phyloP scores from a whole-genome alignment of 768 basidiomycete genomes.

The Tylopilus felleus region DNA sequence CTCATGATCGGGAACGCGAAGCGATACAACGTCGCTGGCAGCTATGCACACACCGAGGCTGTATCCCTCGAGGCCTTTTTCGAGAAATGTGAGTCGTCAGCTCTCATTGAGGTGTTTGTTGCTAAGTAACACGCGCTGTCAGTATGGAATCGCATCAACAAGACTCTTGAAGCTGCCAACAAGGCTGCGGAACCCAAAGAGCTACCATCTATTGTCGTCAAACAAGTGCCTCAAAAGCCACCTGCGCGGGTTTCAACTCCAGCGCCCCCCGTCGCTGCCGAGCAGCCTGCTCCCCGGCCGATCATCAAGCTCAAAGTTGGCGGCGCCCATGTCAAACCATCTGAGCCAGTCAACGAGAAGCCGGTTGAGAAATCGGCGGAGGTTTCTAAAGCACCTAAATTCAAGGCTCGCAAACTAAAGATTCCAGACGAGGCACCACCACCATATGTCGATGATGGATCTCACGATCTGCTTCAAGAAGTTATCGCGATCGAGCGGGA shows the following conservation, averaged over 20 bases:
- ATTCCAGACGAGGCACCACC: slow-evolving; percentile 50
- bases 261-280: slow-evolving; percentile 1
- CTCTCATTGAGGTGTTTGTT: neutral
- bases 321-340: slow-evolving; percentile 34
- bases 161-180: slow-evolving; percentile 70
- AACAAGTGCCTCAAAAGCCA: slow-evolving; percentile 19
- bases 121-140: slow-evolving; percentile 6
- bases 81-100: slow-evolving; percentile 66
- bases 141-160: slow-evolving; percentile 89
- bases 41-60: slow-evolving; percentile 73
- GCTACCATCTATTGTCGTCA: slow-evolving; percentile 26
- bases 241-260: slow-evolving; percentile 7
- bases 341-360: slow-evolving; percentile 29
- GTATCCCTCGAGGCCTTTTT: slow-evolving; percentile 76
- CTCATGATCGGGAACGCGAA: slow-evolving; percentile 88
- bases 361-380: slow-evolving; percentile 26
- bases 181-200: slow-evolving; percentile 36
- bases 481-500: slow-evolving; percentile 77
- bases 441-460: slow-evolving; percentile 76
- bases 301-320: slow-evolving; percentile 69
- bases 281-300: slow-evolving; percentile 46
- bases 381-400: slow-evolving; percentile 37
- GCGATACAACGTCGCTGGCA: slow-evolving; percentile 72
- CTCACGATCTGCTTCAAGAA: slow-evolving; percentile 75
- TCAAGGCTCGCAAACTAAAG: slow-evolving; percentile 43